These are phyloP conservation scores for Dichomitus squalens DNA, from an alignment of 1,284 basidiomycete species.

Conservation along the genomic window DNA sequence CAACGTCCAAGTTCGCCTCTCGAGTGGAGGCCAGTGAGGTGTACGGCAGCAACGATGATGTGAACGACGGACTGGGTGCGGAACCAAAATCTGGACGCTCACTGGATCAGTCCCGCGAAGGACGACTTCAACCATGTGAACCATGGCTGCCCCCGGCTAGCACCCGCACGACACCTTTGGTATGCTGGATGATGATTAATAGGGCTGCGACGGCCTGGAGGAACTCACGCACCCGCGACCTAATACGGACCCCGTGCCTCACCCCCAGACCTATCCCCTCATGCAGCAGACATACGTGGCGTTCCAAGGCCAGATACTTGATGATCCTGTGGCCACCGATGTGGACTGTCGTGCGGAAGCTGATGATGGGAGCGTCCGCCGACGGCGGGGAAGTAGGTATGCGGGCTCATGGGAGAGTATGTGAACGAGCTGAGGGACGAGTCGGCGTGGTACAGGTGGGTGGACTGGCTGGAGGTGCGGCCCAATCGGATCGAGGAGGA, in stretches of 20 bases:
- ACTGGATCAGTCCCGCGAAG: slow-evolving; percentile 74
- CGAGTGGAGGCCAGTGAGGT: slow-evolving; percentile 40
- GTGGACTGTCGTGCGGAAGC: slow-evolving; percentile 63
- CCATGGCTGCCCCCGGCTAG: slow-evolving; percentile 40
- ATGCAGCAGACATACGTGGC: slow-evolving; percentile 62
- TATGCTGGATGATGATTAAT: slow-evolving; percentile 31
- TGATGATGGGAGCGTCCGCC: slow-evolving; percentile 60
- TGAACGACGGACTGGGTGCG: slow-evolving; percentile 70
- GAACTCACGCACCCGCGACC: slow-evolving; percentile 51
- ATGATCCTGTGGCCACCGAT: slow-evolving; percentile 63
- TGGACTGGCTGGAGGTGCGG: slow-evolving; percentile 60
- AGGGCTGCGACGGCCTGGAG: slow-evolving; percentile 25
- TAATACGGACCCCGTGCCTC: slow-evolving; percentile 44
- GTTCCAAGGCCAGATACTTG: slow-evolving; percentile 56
- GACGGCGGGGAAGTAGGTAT: slow-evolving; percentile 44
- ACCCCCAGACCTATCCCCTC: slow-evolving; percentile 56
- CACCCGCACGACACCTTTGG: slow-evolving; percentile 62
- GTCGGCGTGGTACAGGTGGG: slow-evolving; percentile 66
- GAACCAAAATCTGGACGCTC: slow-evolving; percentile 67
- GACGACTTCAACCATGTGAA: slow-evolving; percentile 54
- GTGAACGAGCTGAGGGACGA: slow-evolving; percentile 59
- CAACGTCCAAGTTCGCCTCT: slow-evolving; percentile 52
- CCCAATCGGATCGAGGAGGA: slow-evolving; percentile 37
- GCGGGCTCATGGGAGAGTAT: slow-evolving; percentile 60
- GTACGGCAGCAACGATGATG: slow-evolving; percentile 41